Evolutionary conservation across 2,329 filamentous ascomycete species (phyloP).

Genomic region (Trichoderma afroharzianum): DNA sequence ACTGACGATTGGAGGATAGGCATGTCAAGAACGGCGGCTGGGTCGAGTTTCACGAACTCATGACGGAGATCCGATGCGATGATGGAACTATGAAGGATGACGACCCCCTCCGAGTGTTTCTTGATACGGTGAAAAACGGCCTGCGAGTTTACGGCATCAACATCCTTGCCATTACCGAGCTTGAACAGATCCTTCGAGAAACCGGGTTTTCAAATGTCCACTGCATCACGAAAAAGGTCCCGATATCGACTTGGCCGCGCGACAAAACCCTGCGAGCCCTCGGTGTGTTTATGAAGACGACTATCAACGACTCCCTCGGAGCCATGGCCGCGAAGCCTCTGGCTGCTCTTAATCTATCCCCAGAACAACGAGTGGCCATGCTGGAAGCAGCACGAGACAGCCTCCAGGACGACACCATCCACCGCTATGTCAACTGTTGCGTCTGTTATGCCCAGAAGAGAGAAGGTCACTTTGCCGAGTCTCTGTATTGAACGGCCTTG

Average conservation of each 20-base stretch:
- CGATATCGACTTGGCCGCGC: slow-evolving; percentile 44
- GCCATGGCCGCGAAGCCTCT: slow-evolving; percentile 42
- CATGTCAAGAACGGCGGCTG: slow-evolving; percentile 47
- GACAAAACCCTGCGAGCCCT: slow-evolving; percentile 39
- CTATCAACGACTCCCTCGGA: slow-evolving; percentile 40
- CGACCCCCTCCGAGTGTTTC: slow-evolving; percentile 36
- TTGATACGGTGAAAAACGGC: slow-evolving; percentile 30
- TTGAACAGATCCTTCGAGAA: slow-evolving; percentile 35
- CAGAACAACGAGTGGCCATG: slow-evolving; percentile 34
- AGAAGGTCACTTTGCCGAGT: neutral
- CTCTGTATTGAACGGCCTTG: neutral
- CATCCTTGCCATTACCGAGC: slow-evolving; percentile 32
- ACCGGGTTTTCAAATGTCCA: slow-evolving; percentile 45
- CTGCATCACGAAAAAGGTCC: slow-evolving; percentile 41
- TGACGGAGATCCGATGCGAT: slow-evolving; percentile 40
- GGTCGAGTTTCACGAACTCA: slow-evolving; percentile 49
- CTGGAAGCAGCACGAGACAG: slow-evolving; percentile 31
- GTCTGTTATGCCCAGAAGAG: slow-evolving; percentile 44
- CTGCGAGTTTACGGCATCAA: slow-evolving; percentile 38
- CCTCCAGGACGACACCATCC: slow-evolving; percentile 34
- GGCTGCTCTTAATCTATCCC: slow-evolving; percentile 34
- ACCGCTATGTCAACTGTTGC: slow-evolving; percentile 43
- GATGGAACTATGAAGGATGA: slow-evolving; percentile 42
- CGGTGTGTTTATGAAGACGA: slow-evolving; percentile 43
- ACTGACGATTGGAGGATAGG: slow-evolving; percentile 25